phyloP scores from a whole-genome alignment of 2,329 filamentous ascomycete species.

The Calonectria pteridis region DNA sequence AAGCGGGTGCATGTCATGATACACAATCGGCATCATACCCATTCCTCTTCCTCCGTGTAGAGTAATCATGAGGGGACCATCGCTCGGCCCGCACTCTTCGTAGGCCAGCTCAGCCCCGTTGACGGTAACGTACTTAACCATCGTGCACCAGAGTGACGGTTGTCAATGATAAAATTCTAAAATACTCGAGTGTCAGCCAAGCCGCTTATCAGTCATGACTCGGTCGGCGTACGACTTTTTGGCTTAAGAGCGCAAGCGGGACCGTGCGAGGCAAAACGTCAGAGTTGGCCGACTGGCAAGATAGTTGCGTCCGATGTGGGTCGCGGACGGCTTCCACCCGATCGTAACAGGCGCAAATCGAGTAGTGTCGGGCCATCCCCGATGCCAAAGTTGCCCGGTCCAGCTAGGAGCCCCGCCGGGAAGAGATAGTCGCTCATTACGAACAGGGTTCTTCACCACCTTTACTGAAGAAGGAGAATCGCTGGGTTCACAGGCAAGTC shows the following conservation, averaged over 20 bases:
- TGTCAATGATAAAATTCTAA: background rate
- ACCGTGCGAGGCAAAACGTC: background rate
- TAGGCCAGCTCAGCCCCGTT: slow-evolving; percentile 33
- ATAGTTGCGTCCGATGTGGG: slow-evolving; percentile 7
- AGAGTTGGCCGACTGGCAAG: slow-evolving; percentile 5
- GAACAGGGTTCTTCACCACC: background rate
- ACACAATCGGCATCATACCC: slow-evolving; percentile 18
- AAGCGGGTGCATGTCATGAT: slow-evolving; percentile 7
- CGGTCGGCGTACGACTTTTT: background rate
- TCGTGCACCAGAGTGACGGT: background rate
- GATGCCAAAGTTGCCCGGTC: slow-evolving; percentile 1
- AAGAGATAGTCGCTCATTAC: background rate
- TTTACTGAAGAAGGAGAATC: background rate
- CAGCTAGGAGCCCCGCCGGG: slow-evolving; percentile 8
- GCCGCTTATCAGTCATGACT: slow-evolving; percentile 6
- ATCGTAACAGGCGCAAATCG: background rate
- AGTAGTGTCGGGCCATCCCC: slow-evolving; percentile 1
- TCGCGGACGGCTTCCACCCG: background rate
- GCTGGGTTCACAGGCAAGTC: background rate
- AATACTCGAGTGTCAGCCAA: background rate
- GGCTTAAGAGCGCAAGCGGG: background rate
- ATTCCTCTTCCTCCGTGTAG: slow-evolving; percentile 36
- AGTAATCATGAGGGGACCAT: slow-evolving; percentile 33
- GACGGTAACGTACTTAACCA: slow-evolving; percentile 23
- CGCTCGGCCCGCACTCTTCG: slow-evolving; percentile 22